A percentile compares a stretch with the other conserved stretches of the same genome.
phyloP scores from a whole-genome alignment of 129 eudicot species.

The Ambrosia artemisiifolia region DNA sequence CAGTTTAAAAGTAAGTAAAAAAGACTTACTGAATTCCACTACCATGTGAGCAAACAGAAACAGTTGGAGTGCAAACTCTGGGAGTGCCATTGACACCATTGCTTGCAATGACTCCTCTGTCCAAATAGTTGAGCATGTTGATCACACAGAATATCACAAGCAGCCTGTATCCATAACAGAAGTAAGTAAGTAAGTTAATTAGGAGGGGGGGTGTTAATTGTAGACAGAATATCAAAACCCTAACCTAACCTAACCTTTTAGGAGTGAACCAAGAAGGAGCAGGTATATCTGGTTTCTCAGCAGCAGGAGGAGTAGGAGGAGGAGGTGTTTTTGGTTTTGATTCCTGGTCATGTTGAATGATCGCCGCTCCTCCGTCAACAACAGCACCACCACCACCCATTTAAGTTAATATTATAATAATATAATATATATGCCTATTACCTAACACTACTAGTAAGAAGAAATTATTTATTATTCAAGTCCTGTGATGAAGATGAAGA shows the following conservation, averaged over 20 bases:
- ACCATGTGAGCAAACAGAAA: conserved; percentile 60
- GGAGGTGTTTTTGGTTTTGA: conserved; percentile 20
- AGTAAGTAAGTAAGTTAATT: too few species aligned
- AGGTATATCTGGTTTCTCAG: conserved; percentile 36
- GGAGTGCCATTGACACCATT: conserved; percentile 91
- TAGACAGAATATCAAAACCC: conserved; percentile 11
- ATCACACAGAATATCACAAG: conserved; percentile 76
- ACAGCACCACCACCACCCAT: conserved; percentile 13
- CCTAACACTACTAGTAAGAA: too few species aligned
- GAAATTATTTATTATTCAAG: too few species aligned
- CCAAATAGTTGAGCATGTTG: conserved; percentile 81
- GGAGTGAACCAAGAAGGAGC: conserved; percentile 95
- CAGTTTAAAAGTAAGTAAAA: not conserved
- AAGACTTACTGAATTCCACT: conserved; percentile 90
- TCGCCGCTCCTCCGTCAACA: conserved; percentile 5
- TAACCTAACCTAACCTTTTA: conserved; percentile 47
- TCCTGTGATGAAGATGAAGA: too few species aligned
- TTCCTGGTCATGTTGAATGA: conserved; percentile 26
- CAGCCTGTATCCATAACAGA: conserved; percentile 41
- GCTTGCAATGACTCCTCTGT: conserved; percentile 95
- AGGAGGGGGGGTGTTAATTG: not conserved
- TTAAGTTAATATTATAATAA: not conserved
- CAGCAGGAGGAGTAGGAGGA: conserved; percentile 11
- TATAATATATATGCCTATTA: not conserved
- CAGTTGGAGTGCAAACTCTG: conserved; percentile 48